These are phyloP conservation scores for Scortechinia acanthostroma DNA, from an alignment of 2,329 filamentous ascomycete species.

Conservation along the genomic window DNA sequence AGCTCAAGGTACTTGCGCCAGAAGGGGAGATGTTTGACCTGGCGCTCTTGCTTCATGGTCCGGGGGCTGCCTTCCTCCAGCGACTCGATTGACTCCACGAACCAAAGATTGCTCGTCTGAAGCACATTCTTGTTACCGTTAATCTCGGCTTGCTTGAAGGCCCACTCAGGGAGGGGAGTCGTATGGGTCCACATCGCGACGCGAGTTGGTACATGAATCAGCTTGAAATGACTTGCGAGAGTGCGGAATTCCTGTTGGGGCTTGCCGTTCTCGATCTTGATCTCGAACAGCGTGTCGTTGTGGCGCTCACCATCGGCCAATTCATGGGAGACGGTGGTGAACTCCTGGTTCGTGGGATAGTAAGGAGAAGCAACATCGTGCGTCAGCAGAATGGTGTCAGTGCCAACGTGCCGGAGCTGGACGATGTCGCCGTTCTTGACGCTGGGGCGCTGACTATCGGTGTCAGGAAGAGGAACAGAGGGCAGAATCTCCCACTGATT, in stretches of 20 bases:
- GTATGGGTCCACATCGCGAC: slow-evolving; percentile 99
- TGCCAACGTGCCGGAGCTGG: slow-evolving; percentile 78
- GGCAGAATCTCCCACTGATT: slow-evolving; percentile 96
- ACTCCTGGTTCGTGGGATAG: slow-evolving; percentile 96
- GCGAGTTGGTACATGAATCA: slow-evolving; percentile 88
- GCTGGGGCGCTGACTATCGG: slow-evolving; percentile 47
- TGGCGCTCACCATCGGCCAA: slow-evolving; percentile 67
- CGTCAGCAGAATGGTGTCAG: slow-evolving; percentile 78
- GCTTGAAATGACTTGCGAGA: slow-evolving; percentile 86
- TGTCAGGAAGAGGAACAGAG: slow-evolving; percentile 41
- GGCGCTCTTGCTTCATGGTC: slow-evolving; percentile 66
- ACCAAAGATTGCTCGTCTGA: slow-evolving; percentile 89
- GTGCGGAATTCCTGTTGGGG: slow-evolving; percentile 77
- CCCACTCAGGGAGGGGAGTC: slow-evolving; percentile 93
- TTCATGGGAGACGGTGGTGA: slow-evolving; percentile 72
- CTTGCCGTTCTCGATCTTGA: slow-evolving; percentile 84
- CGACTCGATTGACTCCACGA: slow-evolving; percentile 82
- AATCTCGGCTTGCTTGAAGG: slow-evolving; percentile 93
- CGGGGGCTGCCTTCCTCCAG: slow-evolving; percentile 67
- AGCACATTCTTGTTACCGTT: slow-evolving; percentile 96
- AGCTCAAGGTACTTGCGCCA: slow-evolving; percentile 91
- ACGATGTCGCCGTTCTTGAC: slow-evolving; percentile 82
- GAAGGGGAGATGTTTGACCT: slow-evolving; percentile 82
- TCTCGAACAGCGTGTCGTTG: slow-evolving; percentile 88
- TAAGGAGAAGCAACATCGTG: slow-evolving; percentile 96